Evolutionary conservation across 495 filamentous ascomycete genomes (phyloP).

Genomic region (Hypoxylon rickii): DNA sequence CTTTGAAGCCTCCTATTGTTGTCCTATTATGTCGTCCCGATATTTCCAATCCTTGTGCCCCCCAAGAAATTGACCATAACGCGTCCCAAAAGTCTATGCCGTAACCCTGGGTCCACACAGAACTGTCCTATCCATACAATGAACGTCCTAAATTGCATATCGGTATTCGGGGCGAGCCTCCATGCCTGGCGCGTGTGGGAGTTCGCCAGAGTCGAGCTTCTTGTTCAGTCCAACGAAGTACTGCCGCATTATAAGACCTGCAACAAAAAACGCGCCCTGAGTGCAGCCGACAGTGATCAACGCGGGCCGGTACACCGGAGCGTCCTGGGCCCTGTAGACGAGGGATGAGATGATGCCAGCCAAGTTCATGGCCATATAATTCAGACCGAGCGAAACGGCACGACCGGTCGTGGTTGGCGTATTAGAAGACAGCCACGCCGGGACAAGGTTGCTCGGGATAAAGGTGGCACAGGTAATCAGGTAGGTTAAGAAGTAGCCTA

Average conservation of each 20-base stretch:
- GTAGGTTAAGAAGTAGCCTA: slow-evolving; percentile 29
- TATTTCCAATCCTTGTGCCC: too few species aligned
- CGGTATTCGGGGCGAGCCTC: slow-evolving; percentile 16
- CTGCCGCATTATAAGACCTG: slow-evolving; percentile 9
- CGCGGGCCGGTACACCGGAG: slow-evolving; percentile 16
- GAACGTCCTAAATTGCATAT: slow-evolving; percentile 12
- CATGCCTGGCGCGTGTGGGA: slow-evolving; percentile 3
- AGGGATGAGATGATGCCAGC: slow-evolving; percentile 16
- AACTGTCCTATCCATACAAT: not conserved
- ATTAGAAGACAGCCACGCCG: slow-evolving; percentile 19
- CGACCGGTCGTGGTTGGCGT: slow-evolving; percentile 15
- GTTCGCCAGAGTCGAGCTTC: slow-evolving; percentile 15
- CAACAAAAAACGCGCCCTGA: slow-evolving; percentile 12
- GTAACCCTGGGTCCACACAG: not conserved
- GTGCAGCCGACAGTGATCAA: slow-evolving; percentile 19
- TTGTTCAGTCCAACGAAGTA: slow-evolving; percentile 13
- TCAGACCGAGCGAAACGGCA: slow-evolving; percentile 19
- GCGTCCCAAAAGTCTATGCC: not conserved
- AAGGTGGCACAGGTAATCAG: slow-evolving; percentile 15
- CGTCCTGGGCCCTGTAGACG: slow-evolving; percentile 17
- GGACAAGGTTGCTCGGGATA: slow-evolving; percentile 18
- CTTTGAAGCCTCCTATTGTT: too few species aligned
- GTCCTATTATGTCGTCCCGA: too few species aligned
- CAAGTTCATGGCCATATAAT: slow-evolving; percentile 23
- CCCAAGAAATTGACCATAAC: too few species aligned